Evolutionary conservation across 1,284 basidiomycete genomes (phyloP), one percentile per base, ranked within the genome.

Genomic region (Ustilago nuda): DNA sequence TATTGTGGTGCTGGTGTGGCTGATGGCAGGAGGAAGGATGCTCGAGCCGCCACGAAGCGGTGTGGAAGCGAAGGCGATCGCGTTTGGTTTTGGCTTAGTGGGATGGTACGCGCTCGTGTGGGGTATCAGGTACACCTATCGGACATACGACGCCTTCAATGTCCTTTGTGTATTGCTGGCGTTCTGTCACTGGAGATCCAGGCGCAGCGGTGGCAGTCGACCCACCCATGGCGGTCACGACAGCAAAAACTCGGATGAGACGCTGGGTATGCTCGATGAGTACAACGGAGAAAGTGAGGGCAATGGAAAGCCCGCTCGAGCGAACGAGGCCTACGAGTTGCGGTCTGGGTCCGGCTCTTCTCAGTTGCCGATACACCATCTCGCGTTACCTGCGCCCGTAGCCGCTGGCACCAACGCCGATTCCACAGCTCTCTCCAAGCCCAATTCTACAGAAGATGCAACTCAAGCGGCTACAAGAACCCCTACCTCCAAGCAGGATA

Each of bases 1-100:
- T 5, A 91, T 92, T 79, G 86, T 94, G 11, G 81, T 91, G 32
- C 86, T 93, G 1, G 82, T 85, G 32, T 80, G 76, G 76, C 43
- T 80, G 17, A 65, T 69, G 59, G 75, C 75, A 8, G 75, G 75
- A 27, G 75, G 75, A 37, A 57, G 75, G 8, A 66, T 57, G 75
- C 56, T 77, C 0, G 75, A 73, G 55, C 66, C 62, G 12, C 56
- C 70, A 12, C 54, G 70, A 7, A 66, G 43, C 3, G 36, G 19
- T 8, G 3, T 57, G n/a, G 75, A 73, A 46, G 66, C 61, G 0
- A 70, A 60, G 35, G 48, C 61, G 19, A 51, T 73, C 3, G 61
- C 57, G 1, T 8, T 56, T 8, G 62, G 71, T 19, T 78, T 78
- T 39, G 65, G 68, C 8, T n/a, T 55, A 1, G 60, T 78, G 11